A percentile compares a stretch with the other conserved stretches of the same genome.
These are phyloP conservation scores for Tardiomyces blankii DNA, from an alignment of 1,139 yeast species.

Conservation along the genomic window DNA sequence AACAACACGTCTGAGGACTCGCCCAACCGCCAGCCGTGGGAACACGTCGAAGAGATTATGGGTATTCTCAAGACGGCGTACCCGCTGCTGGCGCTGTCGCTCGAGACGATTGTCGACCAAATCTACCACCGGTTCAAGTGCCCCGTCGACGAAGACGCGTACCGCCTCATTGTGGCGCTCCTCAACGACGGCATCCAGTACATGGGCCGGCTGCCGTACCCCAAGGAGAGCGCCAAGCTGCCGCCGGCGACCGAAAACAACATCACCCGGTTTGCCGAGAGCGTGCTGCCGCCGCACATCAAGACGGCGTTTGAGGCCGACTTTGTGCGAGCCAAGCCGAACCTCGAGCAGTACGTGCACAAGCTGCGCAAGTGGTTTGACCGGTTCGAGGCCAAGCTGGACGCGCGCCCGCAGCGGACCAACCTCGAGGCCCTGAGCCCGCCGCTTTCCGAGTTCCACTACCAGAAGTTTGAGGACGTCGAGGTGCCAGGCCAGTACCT, in stretches of 20 bases:
- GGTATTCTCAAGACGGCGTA: conserved; percentile 92
- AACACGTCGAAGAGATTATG: conserved; percentile 90
- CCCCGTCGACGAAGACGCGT: conserved; percentile 93
- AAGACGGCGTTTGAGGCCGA: conserved; percentile 89
- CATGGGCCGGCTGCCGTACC: conserved; percentile 68
- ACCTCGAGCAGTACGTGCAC: conserved; percentile 73
- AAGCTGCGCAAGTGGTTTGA: conserved; percentile 90
- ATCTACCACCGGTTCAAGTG: conserved; percentile 90
- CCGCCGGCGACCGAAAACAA: conserved; percentile 91
- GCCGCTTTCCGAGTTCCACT: conserved; percentile 92
- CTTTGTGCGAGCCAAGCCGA: conserved; percentile 79
- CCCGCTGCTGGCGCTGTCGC: conserved; percentile 82
- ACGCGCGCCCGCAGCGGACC: conserved; percentile 59
- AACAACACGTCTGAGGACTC: neutral
- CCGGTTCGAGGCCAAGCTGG: conserved; percentile 82
- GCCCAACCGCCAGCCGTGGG: conserved; percentile 63
- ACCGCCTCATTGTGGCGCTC: conserved; percentile 82
- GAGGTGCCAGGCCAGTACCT: conserved; percentile 97
- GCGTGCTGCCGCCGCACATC: conserved; percentile 82
- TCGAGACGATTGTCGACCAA: conserved; percentile 93
- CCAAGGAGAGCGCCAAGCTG: conserved; percentile 76
- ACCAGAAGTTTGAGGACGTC: conserved; percentile 94
- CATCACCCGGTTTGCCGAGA: conserved; percentile 82
- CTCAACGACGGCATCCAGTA: conserved; percentile 90
- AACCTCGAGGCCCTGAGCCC: conserved; percentile 89